Conservation (phyloP, 495 filamentous ascomycete species). For the Neurospora intermedia region DNA sequence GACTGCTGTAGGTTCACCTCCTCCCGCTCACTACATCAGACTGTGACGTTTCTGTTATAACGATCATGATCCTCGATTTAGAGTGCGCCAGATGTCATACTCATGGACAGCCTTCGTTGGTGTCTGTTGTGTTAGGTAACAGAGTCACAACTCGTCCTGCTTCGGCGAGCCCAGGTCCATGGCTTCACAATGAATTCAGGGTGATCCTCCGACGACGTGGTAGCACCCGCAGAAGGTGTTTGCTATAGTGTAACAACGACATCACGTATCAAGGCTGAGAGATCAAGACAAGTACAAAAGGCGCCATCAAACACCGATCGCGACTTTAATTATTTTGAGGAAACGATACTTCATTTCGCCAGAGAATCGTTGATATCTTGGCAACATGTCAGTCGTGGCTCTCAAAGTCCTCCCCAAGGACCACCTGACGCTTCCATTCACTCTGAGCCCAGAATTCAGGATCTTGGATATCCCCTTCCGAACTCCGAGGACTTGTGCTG, state of each 20-base stretch:
- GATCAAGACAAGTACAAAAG: neutral
- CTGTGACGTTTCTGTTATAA: neutral
- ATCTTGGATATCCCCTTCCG: neutral
- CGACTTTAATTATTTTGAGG: neutral
- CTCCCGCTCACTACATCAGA: neutral
- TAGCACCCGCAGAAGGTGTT: neutral
- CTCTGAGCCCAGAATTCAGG: neutral
- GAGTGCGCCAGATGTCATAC: neutral
- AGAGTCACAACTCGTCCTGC: neutral
- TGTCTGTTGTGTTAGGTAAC: neutral
- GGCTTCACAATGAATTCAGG: neutral
- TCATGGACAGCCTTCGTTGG: neutral
- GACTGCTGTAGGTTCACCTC: neutral
- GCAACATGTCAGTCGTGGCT: neutral
- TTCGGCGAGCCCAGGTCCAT: neutral
- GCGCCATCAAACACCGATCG: neutral
- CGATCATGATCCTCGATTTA: neutral
- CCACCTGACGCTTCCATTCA: neutral
- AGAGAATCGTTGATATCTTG: neutral
- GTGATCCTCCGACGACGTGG: neutral
- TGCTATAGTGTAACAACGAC: neutral
- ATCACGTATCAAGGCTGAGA: neutral
- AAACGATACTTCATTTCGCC: neutral
- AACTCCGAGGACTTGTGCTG: neutral
- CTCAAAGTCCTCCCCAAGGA: neutral